These are phyloP conservation scores for Phyllosticta citrichinensis DNA, from an alignment of 2,329 filamentous ascomycete species.

Conservation along the genomic window DNA sequence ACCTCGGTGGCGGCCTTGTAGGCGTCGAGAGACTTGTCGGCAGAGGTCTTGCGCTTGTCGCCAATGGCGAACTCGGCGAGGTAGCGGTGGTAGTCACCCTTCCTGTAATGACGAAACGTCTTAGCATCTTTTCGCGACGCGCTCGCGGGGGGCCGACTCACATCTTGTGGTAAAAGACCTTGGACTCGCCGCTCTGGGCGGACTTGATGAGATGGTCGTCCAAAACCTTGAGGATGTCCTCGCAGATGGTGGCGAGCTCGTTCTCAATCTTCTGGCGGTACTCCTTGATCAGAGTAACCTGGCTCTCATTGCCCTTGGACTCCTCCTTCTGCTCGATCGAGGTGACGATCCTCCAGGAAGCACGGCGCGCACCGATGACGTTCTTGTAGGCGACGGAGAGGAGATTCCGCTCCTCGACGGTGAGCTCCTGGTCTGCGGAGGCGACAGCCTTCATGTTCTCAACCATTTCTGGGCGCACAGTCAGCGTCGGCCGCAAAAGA, in stretches of 20 bases:
- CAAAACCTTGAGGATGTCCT: conserved; percentile 91
- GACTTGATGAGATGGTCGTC: conserved; percentile 91
- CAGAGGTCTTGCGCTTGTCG: conserved; percentile 89
- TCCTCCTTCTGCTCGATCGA: conserved; percentile 99
- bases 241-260: conserved; percentile 94
- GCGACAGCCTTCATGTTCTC: conserved; percentile 80
- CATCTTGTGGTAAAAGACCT: conserved; percentile 99
- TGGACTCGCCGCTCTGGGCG: conserved; percentile 91
- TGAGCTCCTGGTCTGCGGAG: conserved; percentile 51
- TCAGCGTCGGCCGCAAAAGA: conserved; percentile 20
- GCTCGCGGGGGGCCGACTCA: conserved; percentile 33
- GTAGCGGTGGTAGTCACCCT: conserved; percentile 99
- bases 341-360: conserved; percentile 96
- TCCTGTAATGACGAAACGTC: conserved; percentile 50
- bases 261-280: conserved; percentile 98
- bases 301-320: conserved; percentile 90
- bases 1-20: conserved; percentile 94
- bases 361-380: conserved; percentile 91
- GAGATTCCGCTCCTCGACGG: conserved; percentile 71
- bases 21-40: conserved; percentile 88
- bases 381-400: conserved; percentile 99
- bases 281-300: conserved; percentile 89
- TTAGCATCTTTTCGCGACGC: not conserved
- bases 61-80: conserved; percentile 92
- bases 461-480: conserved; percentile 66